Base-by-base conservation (phyloP, 768 basidiomycete genomes). In the Boletus rex-veris region DNA sequence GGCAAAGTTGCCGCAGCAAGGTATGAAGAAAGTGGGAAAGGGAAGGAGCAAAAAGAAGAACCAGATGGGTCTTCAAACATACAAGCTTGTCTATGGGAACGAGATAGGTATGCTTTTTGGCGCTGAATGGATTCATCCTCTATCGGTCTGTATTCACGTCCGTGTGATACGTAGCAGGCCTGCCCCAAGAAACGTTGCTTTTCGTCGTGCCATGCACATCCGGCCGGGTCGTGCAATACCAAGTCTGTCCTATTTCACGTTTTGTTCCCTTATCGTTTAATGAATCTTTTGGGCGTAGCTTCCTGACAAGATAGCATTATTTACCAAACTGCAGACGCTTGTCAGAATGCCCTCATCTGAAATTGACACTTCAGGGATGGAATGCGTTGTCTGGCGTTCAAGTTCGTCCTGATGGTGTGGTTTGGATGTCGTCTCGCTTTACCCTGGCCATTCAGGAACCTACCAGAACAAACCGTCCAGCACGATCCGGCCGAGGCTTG, bases 121-220 rank as follows among this genome's bases (percentile, higher is more conserved):
- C 15, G 14, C 9, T 26, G 15, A 1, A 31, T 19, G 5, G 43
- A 28, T 26, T 48, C 45, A 14, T 43, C 21, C 18, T 33, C 33
- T 11, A 33, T 33, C 2, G 18, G 39, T 26, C 1, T 8, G 7
- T 15, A 19, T 24, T 50, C 42, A 45, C 10, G 10, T 37, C 4
- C 3, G n/a, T 35, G 21, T 18, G 39, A 43, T 40, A 16, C 9
- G 9, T n/a, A 59, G 47, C 11, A 18, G 46, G 15, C 7, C 38
- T 51, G 0, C 48, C 55, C 28, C 43, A 47, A 45, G 86, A 88
- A 63, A 90, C 88, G 0, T 62, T 92, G 1, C 82, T 94, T 64
- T 92, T 82, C 64, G 84, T 86, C 3, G 77, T 87, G 31, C 87
- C 89, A 0, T 86, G 84, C 60, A 90, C 89, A 0, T 92, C 90